Evolutionary conservation across 768 basidiomycete genomes (phyloP).

Genomic region (Pleurotus cornucopiae): DNA sequence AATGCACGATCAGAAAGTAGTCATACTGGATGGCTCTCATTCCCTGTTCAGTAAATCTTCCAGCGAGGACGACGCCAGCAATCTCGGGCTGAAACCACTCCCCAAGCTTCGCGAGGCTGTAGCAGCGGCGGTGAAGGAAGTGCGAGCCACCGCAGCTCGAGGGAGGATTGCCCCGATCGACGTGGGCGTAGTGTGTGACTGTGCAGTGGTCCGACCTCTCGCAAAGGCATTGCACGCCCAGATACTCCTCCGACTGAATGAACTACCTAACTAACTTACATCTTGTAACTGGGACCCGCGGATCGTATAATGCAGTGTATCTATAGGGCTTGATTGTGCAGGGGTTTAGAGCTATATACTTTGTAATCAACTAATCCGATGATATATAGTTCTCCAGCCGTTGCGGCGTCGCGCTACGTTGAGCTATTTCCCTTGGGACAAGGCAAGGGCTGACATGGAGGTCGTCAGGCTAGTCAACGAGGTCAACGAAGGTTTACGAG

Average conservation of each 20-base stretch:
- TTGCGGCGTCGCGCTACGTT: too few relatives aligned
- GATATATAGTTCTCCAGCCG: too few relatives aligned
- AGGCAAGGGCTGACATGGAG: background rate
- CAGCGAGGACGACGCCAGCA: constrained; percentile 15
- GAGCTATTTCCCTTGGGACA: background rate
- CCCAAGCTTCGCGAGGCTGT: constrained; percentile 53
- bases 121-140: constrained; percentile 41
- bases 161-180: constrained; percentile 53
- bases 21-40: constrained; percentile 71
- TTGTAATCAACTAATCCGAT: too few relatives aligned
- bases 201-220: constrained; percentile 39
- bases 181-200: constrained; percentile 60
- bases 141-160: constrained; percentile 23
- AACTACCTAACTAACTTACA: constrained; percentile 1
- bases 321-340: constrained; percentile 1
- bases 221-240: constrained; percentile 47
- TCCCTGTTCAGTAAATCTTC: constrained; percentile 50
- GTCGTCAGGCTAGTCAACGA: background rate
- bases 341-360: too few relatives aligned
- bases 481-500: constrained; percentile 11
- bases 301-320: constrained; percentile 9
- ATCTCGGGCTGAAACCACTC: constrained; percentile 51
- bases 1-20: constrained; percentile 60
- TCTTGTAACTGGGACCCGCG: constrained; percentile 3
- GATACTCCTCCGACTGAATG: constrained; percentile 27